Evolutionary conservation across 345 rosid genomes (phyloP), one percentile per base, ranked within the genome.

Genomic region (Gynandropsis gynandra): DNA sequence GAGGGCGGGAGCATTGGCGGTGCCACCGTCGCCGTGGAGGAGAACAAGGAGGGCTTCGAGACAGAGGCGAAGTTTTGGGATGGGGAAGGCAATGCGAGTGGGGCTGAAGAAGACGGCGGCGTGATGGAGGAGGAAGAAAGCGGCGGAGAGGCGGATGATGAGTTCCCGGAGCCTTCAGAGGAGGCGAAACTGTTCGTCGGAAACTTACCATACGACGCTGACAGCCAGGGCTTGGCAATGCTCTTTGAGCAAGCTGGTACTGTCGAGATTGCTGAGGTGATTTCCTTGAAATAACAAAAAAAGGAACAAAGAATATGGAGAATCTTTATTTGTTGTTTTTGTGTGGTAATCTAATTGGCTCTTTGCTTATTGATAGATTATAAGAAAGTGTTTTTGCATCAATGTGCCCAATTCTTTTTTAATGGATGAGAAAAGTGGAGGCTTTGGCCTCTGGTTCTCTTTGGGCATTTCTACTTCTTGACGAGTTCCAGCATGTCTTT

Each of bases 131-230:
- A 24, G 5, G 29, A 24, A 24, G 29, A 24, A 24, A 5, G 29
- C 29, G 29, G 29, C 41, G 41, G 41, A 10, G 41, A 37, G 11
- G 9, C 11, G 8, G 41, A 13, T 2, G 65, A 42, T 0, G 55
- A 14, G 0, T 56, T 58, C 37, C 67, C 47, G 2, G 84, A 75
- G 53, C 84, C 89, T 10, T 63, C 92, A 18, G 98, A 83, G 64
- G 89, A 82, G 17, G 92, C 95, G 4, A 90, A 87, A 66, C 63
- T 90, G 20, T 90, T 81, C 61, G 96, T 90, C 1, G 98, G 95
- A 31, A 86, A 86, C 41, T 78, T 90, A 70, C 70, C 96, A 5
- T 83, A 59, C 54, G 95, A 87, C 49, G 76, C 87, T 37, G 92
- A 83, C 45, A 90, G 96, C 36, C 73, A 82, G 70, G 76, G 68